Evolutionary conservation across 2,329 filamentous ascomycete species (phyloP), one percentile per base, ranked within the genome.

Genomic region (Ophiocordyceps robertsii): DNA sequence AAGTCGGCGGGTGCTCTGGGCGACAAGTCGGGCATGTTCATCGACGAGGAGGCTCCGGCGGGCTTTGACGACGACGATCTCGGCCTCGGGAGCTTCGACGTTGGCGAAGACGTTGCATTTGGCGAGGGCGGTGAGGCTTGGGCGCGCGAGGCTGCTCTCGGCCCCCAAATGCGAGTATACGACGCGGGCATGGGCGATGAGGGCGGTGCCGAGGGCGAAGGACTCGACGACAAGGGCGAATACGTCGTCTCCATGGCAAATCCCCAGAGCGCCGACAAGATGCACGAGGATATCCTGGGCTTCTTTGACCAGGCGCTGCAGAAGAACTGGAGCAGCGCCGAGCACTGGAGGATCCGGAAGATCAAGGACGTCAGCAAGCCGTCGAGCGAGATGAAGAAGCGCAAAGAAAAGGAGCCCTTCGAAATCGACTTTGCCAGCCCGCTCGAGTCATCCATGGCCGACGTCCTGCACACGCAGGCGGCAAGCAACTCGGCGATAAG

Each of bases 241-340:
- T 95, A 87, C 56, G 72, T 82, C 21, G 75, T 95, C 8, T 84
- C 84, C n/a, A 78, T 95, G 67, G 77, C 76, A 35, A 82, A 83
- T 51, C 66, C 70, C 3, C 61, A 65, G 40, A 77, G 78, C 43
- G 71, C 72, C 40, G 85, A 86, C 53, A 72, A 72, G 56, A 66
- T 82, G 59, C 88, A 95, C 57, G 87, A 96, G 52, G 90, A 95
- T 54, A 95, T 98, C 44, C 73, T 98, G n/a, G 84, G 85, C 56
- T 98, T 96, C 66, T 98, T 98, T 57, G 92, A 98, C 60, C 87
- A 95, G 56, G 89, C 90, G 3, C 67, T 96, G 37, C 86, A 92
- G 58, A 96, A 95, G 72, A 95, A 95, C 56, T 98, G 92, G 90
- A 82, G 84, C 6, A 93, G 88, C 39, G 90, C 92, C n/a, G 92